Evolutionary conservation across 2,329 filamentous ascomycete species (phyloP).

Genomic region (Diaporthe destruens): DNA sequence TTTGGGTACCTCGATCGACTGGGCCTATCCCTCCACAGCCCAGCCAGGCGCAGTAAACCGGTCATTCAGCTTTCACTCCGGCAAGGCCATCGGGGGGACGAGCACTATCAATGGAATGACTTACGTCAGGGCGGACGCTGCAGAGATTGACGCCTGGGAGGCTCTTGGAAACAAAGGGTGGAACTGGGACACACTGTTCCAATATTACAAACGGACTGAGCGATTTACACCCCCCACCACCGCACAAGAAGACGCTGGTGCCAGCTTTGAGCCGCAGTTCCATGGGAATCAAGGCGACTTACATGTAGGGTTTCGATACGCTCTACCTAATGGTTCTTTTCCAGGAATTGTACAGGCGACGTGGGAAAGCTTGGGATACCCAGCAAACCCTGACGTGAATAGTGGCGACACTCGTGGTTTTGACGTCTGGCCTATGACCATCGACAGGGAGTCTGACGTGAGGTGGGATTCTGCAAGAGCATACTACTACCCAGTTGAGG

Average conservation of each 20-base stretch:
- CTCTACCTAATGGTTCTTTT: conserved; percentile 52
- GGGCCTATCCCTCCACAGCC: conserved; percentile 38
- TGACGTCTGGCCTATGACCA: conserved; percentile 54
- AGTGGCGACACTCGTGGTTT: conserved; percentile 55
- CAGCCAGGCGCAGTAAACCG: conserved; percentile 33
- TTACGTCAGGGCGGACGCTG: conserved; percentile 58
- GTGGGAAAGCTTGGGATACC: conserved; percentile 51
- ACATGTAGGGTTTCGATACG: conserved; percentile 53
- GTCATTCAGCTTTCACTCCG: conserved; percentile 34
- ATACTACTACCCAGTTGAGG: conserved; percentile 55
- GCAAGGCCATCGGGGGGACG: conserved; percentile 50
- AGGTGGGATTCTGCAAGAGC: conserved; percentile 58
- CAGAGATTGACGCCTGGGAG: conserved; percentile 60
- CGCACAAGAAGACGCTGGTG: conserved; percentile 52
- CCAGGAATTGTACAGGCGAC: conserved; percentile 48
- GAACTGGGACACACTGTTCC: conserved; percentile 59
- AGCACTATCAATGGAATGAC: conserved; percentile 51
- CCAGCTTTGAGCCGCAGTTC: conserved; percentile 49
- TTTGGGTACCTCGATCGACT: conserved; percentile 41
- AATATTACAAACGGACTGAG: conserved; percentile 61
- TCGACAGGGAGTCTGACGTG: conserved; percentile 53
- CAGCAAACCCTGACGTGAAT: conserved; percentile 54
- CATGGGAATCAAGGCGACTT: conserved; percentile 55
- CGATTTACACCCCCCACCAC: conserved; percentile 50
- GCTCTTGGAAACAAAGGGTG: conserved; percentile 58